Percentiles rank a stretch among this genome's conserved stretches.
These are phyloP conservation scores for Geotrichum aggregatum DNA, from an alignment of 1,139 yeast species.

Conservation along the genomic window DNA sequence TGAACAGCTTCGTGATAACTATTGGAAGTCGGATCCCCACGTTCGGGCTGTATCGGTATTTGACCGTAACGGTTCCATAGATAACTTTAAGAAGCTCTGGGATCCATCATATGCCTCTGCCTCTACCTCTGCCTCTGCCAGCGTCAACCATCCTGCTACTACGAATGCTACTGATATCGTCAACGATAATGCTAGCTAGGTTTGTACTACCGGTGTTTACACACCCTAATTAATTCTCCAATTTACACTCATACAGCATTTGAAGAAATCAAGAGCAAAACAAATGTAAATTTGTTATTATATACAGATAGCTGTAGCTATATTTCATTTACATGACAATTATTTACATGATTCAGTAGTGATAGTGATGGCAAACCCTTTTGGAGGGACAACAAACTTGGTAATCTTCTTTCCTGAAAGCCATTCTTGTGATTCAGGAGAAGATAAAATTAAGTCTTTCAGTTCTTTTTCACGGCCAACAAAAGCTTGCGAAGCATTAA, in stretches of 20 bases:
- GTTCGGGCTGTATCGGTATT: constrained; percentile 62
- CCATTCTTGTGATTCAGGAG: constrained; percentile 24
- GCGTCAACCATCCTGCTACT: not conserved
- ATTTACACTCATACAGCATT: too few relatives aligned
- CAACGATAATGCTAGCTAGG: too few relatives aligned
- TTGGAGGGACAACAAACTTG: constrained; percentile 27
- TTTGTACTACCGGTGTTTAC: too few relatives aligned
- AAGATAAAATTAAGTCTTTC: constrained; percentile 24
- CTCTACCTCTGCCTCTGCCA: not conserved
- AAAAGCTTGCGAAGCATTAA: constrained; percentile 41
- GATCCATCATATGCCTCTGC: too few relatives aligned
- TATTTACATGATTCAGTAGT: constrained; percentile 22
- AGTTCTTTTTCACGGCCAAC: constrained; percentile 39
- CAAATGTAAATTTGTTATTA: too few relatives aligned
- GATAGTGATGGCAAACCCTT: constrained; percentile 26
- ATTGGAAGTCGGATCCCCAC: constrained; percentile 63
- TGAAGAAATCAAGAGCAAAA: too few relatives aligned
- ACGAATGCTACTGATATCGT: too few relatives aligned
- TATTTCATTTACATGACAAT: too few relatives aligned
- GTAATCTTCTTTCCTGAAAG: constrained; percentile 25
- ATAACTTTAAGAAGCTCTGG: constrained; percentile 18
- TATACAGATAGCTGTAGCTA: not conserved
- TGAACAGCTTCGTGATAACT: constrained; percentile 51
- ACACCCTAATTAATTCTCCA: too few relatives aligned
- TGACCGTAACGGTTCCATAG: constrained; percentile 54